A percentile compares a stretch with the other conserved stretches of the same genome.
Evolutionary conservation across 352 stramenopile species (phyloP).

Genomic region (Blastocystis sp.): DNA sequence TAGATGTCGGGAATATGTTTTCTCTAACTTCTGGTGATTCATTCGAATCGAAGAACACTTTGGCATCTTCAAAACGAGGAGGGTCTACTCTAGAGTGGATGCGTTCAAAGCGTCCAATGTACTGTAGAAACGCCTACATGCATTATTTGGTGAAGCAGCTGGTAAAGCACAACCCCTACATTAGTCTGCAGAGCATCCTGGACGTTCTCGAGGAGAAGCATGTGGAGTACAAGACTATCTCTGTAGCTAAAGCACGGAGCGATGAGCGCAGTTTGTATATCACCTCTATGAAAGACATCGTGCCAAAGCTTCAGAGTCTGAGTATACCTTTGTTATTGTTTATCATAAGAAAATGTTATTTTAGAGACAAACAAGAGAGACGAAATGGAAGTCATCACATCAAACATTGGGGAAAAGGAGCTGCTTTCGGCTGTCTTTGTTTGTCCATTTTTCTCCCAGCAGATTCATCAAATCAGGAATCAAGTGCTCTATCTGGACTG

Average conservation of each 20-base stretch:
- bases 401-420: background rate
- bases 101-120: conserved; percentile 51
- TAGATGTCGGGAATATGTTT: too few species aligned
- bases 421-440: background rate
- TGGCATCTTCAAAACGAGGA: background rate
- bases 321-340: background rate
- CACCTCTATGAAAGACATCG: conserved; percentile 15
- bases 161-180: conserved; percentile 22
- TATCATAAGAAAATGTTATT: background rate
- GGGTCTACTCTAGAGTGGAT: background rate
- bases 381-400: background rate
- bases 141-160: conserved; percentile 6
- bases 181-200: background rate
- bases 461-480: background rate
- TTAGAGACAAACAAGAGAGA: background rate
- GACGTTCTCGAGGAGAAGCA: background rate
- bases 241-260: background rate
- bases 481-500: background rate
- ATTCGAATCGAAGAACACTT: background rate
- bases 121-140: conserved; percentile 57
- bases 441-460: background rate
- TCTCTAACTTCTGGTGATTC: too few species aligned
- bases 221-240: conserved; percentile 24
- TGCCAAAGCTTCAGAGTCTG: background rate
- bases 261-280: conserved; percentile 19